Evolutionary conservation across 495 filamentous ascomycete species (phyloP).

Genomic region (Xylaria palmicola): DNA sequence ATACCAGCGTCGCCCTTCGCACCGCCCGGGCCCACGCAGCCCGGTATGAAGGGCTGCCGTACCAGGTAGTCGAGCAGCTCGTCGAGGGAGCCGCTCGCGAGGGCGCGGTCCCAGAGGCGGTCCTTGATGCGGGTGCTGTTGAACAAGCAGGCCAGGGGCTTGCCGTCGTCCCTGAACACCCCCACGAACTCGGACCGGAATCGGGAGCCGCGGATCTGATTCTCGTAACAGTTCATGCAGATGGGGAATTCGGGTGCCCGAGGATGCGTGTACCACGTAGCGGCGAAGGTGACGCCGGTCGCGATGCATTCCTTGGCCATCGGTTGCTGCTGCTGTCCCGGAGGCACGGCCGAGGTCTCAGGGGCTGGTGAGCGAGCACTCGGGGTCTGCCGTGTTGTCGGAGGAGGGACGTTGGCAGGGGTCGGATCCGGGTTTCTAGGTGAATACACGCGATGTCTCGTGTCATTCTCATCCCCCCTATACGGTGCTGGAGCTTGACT

Average conservation of each 20-base stretch:
- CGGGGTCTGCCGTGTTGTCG: neutral
- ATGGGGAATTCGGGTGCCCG: conserved; percentile 3
- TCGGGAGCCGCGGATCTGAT: neutral
- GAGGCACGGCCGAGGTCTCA: neutral
- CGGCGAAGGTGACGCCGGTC: neutral
- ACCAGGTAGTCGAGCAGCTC: neutral
- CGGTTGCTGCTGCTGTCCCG: neutral
- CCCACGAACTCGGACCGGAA: neutral
- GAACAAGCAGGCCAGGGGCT: neutral
- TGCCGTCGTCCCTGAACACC: neutral
- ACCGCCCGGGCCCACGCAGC: neutral
- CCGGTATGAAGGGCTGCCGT: neutral
- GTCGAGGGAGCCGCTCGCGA: conserved; percentile 1
- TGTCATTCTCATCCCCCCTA: neutral
- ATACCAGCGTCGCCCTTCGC: neutral
- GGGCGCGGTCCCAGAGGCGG: neutral
- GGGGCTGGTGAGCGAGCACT: neutral
- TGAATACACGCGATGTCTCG: neutral
- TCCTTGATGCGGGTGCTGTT: neutral
- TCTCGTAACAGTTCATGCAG: conserved; percentile 8
- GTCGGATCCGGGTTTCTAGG: neutral
- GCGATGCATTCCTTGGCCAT: conserved; percentile 1
- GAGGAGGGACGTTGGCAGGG: neutral
- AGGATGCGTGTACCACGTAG: conserved; percentile 7
- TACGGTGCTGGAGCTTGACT: neutral